A percentile compares a stretch with the other conserved stretches of the same genome.
These are phyloP conservation scores for Yamadazyma diospyri DNA, from an alignment of 1,139 yeast species.

Conservation along the genomic window DNA sequence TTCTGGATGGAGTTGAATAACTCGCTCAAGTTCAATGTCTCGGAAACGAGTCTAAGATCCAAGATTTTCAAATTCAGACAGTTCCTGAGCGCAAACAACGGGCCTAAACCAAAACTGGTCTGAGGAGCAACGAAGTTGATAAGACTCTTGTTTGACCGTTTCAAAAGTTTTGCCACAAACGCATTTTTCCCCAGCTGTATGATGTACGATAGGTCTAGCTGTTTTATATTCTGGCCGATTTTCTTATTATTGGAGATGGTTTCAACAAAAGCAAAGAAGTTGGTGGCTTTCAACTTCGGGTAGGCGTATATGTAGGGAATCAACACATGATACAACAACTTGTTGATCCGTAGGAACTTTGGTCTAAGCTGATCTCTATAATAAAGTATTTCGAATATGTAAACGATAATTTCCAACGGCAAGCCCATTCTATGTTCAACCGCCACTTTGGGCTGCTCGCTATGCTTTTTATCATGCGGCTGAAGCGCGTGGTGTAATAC, in stretches of 20 bases:
- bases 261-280: conserved; percentile 72
- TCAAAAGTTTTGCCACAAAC: conserved; percentile 72
- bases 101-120: conserved; percentile 90
- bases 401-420: conserved; percentile 59
- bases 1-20: conserved; percentile 70
- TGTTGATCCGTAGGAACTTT: conserved; percentile 57
- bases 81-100: conserved; percentile 70
- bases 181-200: conserved; percentile 94
- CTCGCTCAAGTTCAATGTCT: conserved; percentile 78
- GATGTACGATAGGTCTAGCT: conserved; percentile 70
- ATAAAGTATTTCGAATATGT: conserved; percentile 45
- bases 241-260: conserved; percentile 48
- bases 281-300: conserved; percentile 63
- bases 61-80: conserved; percentile 63
- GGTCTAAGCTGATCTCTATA: conserved; percentile 38
- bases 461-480: not conserved
- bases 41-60: conserved; percentile 87
- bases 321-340: conserved; percentile 55
- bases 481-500: conserved; percentile 31
- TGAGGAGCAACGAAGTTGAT: conserved; percentile 85
- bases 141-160: conserved; percentile 66
- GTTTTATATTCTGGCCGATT: conserved; percentile 43
- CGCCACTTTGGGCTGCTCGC: conserved; percentile 8
- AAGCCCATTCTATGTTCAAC: conserved; percentile 24
- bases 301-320: conserved; percentile 59